phyloP scores from a whole-genome alignment of 164 flowering plant species.

The Liriodendron chinense region DNA sequence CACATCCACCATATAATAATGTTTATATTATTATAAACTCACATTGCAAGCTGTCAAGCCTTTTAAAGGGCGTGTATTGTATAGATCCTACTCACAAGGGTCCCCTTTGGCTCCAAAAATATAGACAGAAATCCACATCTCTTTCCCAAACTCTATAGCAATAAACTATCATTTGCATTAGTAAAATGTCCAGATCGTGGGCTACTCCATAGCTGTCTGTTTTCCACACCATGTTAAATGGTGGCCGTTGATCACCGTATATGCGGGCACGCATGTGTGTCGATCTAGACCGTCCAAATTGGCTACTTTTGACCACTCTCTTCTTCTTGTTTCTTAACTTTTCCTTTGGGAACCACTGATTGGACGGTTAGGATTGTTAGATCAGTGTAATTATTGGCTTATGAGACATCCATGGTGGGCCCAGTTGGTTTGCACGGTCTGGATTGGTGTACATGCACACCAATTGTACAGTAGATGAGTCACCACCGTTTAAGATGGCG shows the following conservation, averaged over 20 bases:
- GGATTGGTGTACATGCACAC: neutral
- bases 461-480: neutral
- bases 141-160: slow-evolving; percentile 4
- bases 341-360: too few species aligned
- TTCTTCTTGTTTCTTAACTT: too few species aligned
- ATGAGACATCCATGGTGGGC: too few species aligned
- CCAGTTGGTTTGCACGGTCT: neutral
- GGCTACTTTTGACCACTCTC: too few species aligned
- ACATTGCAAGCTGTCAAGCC: neutral
- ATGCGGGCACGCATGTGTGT: too few species aligned
- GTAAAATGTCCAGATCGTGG: neutral
- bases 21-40: too few species aligned
- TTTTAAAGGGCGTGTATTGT: neutral
- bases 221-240: too few species aligned
- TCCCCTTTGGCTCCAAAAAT: neutral
- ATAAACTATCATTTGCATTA: neutral
- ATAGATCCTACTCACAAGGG: neutral
- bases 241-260: too few species aligned
- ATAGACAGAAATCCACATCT: neutral
- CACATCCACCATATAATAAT: neutral
- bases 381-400: too few species aligned
- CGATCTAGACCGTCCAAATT: too few species aligned
- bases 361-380: too few species aligned
- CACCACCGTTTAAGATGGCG: too few species aligned
- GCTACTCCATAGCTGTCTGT: neutral